These are phyloP conservation scores for Sporothrix curviconia DNA, from an alignment of 2,329 filamentous ascomycete genomes.

Conservation along the genomic window DNA sequence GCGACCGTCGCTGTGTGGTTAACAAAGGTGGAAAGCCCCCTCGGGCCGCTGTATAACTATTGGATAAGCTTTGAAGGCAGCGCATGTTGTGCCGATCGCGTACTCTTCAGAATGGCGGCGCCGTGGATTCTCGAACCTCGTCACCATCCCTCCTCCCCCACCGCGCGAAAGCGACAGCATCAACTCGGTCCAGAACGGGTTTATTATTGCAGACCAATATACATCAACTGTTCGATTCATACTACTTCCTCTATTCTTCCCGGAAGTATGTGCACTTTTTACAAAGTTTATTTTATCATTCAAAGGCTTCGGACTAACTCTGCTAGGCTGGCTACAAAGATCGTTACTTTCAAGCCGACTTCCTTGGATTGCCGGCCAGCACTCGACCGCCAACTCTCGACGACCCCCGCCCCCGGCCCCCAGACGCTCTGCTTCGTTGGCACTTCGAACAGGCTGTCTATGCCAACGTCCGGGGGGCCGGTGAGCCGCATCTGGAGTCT, in stretches of 20 bases:
- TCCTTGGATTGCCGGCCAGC: not conserved
- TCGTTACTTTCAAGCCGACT: not conserved
- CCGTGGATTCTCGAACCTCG: not conserved
- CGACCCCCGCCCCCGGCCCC: not conserved
- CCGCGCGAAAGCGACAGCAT: not conserved
- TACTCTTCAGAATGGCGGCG: not conserved
- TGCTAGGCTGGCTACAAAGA: not conserved
- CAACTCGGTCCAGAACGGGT: slow-evolving; percentile 7
- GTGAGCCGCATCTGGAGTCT: not conserved
- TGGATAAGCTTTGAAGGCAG: not conserved
- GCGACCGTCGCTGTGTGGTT: not conserved
- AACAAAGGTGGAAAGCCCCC: not conserved
- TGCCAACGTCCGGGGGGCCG: not conserved
- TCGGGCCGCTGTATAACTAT: not conserved
- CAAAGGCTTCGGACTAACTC: not conserved
- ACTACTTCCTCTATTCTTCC: not conserved
- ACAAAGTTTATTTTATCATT: not conserved
- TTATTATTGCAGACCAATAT: not conserved
- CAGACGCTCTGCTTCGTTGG: not conserved
- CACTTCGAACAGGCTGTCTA: slow-evolving; percentile 3
- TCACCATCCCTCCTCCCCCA: not conserved
- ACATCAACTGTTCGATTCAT: not conserved
- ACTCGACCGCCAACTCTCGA: slow-evolving; percentile 1
- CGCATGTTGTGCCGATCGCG: slow-evolving; percentile 3
- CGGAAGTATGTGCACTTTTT: not conserved